Evolutionary conservation across 164 flowering plant species (phyloP), one percentile per base, ranked within the genome.

Genomic region (Taxillus chinensis): DNA sequence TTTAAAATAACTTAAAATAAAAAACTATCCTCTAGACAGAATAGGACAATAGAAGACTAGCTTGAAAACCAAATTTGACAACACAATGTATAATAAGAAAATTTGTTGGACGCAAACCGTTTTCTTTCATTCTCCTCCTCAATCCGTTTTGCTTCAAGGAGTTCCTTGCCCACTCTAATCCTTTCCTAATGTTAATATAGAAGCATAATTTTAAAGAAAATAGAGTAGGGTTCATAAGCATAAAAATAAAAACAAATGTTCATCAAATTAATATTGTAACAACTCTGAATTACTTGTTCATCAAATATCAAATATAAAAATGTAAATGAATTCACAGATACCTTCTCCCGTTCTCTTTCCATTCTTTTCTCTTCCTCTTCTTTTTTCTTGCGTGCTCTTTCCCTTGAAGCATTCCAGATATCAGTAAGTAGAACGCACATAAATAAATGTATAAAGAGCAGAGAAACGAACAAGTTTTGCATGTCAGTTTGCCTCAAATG

Each of bases 91-190:
- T 14, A 46, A 41, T 8, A 60, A 67, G 17, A 51, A 27, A 39
- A 49, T 40, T 39, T 64, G 41, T 59, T 56, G 41, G 51, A 70
- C 27, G 72, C 82, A 53, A 69, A 95, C 97, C 96, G 89, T 76
- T 95, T 91, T 77, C 99, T 85, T 75, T 95, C 99, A 80, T 89
- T 89, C 3, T 95, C 99, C 75, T 95, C 96, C 77, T 95, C 99
- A 50, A 87, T 95, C 62, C 97, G 70, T 79, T 95, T 95, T 66
- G 99, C 99, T 82, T 91, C 99, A 67, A 95, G 82, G 53, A 95
- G 82, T 68, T 95, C 99, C 77, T 83, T 95, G 49, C 99, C 96
- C 14, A 80, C 70, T 59, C 97, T 89, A 71, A 95, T 89, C 61
- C 99, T 83, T 75, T 95, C 99, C 99, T 95, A 69, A 38, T 73